Base-by-base conservation (phyloP, 306 rosid species). In the Myrica gale region DNA sequence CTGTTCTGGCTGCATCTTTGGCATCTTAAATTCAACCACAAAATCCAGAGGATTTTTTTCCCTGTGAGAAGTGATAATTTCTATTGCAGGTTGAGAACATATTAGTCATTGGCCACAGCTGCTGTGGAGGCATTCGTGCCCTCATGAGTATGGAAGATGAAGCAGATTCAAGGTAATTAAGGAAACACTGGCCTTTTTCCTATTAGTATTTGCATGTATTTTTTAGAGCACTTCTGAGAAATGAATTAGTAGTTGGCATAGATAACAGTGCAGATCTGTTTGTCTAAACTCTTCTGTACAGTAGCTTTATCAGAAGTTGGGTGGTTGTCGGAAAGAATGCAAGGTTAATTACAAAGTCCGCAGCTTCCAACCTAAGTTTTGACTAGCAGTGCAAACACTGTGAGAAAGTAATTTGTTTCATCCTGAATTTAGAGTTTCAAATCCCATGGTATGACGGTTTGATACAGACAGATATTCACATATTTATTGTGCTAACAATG, bases 81-180 rank as follows among this genome's bases (percentile, higher is more conserved):
- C 43, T 16, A 20, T 83, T 83, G 69, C 78, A 95, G 99, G 97
- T 95, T 57, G 92, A 90, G 76, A 90, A 95, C 82, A 80, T 95
- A 72, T 78, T 95, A 20, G 92, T 95, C 80, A 90, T 92, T 79
- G 97, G 99, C 71, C 99, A 95, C 84, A 95, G 99, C 85, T 83
- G 97, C 84, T 95, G 99, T 56, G 99, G 99, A 45, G 99, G 99
- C 73, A 95, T 95, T 79, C 97, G 85, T 50, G 99, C 99, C 68
- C 97, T 95, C 52, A 92, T 95, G 99, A 74, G 97, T 56, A 87
- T 95, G 95, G 73, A 90, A 78, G 96, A 92, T 69, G 90, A 86
- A 71, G 89, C 41, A 56, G 69, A 72, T 52, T 70, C 86, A 68
- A 89, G 97, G 99, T 92, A 19, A 47, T 65, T 52, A n/a, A 54